Base-by-base conservation (phyloP, 2,329 filamentous ascomycete species). In the Phialocephala subalpina region DNA sequence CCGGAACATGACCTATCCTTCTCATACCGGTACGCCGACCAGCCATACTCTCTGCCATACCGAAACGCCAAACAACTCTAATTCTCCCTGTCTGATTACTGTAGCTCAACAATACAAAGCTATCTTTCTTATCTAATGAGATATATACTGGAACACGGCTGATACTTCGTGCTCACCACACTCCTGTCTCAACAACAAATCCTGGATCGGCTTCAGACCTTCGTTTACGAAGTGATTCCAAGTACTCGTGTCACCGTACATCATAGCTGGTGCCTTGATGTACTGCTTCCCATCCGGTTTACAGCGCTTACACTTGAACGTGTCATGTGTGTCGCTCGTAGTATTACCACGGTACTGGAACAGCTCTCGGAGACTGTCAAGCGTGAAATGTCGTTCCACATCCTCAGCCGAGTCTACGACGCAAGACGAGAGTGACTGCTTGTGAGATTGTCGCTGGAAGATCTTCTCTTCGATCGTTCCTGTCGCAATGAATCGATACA, bases 381-480 rank as follows among this genome's bases (percentile, higher is more conserved):
- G 84, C 16, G 92, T 95, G 80, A 99, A 99, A 80, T 99, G 96
- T 3, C 96, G 89, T 80, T 99, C 96, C 1, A 99, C 96, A 72
- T 99, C 96, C 79, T 99, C 95, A 1, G 93, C 95, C 2, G 92
- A 94, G 79, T 99, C 96, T 8, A 99, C 96, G 4, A 99, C 96
- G 73, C 94, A 97, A 0, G 93, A 97, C 0, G 95, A 98, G 1
- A 99, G 83, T 8, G 93, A 97, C 80, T 99, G 96, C 80, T 99
- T 99, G 83, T 99, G 97, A 0, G 93, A 97, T 77, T 99, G 96
- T 11, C 97, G 91, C 79, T 99, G 96, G 82, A 99, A 99, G 72
- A 99, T 97, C 82, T 99, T 99, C 80, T 99, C 96, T 77, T 99
- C 96, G 68, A 99, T 99, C 0, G 94, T 97, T 3, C 96, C 96